A percentile compares a stretch with the other conserved stretches of the same genome.
phyloP scores from a whole-genome alignment of 106 monocot genomes.

The Cymbidium sinense region DNA sequence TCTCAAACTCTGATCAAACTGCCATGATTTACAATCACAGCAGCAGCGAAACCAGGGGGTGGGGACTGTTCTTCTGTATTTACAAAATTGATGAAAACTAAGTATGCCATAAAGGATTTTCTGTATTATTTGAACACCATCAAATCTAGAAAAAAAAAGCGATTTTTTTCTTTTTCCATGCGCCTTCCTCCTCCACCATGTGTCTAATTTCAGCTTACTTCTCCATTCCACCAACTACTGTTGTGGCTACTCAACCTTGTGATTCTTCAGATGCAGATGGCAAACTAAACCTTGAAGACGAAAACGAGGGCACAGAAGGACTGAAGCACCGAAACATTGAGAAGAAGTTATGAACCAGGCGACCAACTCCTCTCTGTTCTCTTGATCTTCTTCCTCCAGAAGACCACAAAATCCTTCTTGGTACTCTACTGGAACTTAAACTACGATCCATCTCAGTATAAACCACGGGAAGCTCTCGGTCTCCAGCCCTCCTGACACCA shows the following conservation, averaged over 20 bases:
- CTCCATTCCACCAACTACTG: background rate
- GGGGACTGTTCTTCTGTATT: background rate
- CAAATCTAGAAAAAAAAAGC: background rate
- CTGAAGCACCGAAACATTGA: constrained; percentile 14
- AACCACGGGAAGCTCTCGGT: constrained; percentile 38
- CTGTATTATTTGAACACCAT: background rate
- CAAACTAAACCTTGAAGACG: constrained; percentile 7
- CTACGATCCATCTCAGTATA: constrained; percentile 51
- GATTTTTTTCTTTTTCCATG: background rate
- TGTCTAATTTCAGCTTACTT: background rate
- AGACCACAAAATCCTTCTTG: constrained; percentile 42
- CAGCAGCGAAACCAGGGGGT: background rate
- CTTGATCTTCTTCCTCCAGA: constrained; percentile 21
- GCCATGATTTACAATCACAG: background rate
- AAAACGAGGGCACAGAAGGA: background rate
- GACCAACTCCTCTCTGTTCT: constrained; percentile 27
- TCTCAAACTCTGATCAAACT: background rate
- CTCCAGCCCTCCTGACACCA: constrained; percentile 23
- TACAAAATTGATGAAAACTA: background rate
- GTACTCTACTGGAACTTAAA: constrained; percentile 25
- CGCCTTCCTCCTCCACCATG: background rate
- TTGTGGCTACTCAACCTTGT: constrained; percentile 5
- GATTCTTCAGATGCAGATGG: constrained; percentile 2
- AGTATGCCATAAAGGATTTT: background rate
- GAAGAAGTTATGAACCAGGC: constrained; percentile 27